Evolutionary conservation across 2,329 filamentous ascomycete genomes (phyloP).

Genomic region (Botrytis galanthina): DNA sequence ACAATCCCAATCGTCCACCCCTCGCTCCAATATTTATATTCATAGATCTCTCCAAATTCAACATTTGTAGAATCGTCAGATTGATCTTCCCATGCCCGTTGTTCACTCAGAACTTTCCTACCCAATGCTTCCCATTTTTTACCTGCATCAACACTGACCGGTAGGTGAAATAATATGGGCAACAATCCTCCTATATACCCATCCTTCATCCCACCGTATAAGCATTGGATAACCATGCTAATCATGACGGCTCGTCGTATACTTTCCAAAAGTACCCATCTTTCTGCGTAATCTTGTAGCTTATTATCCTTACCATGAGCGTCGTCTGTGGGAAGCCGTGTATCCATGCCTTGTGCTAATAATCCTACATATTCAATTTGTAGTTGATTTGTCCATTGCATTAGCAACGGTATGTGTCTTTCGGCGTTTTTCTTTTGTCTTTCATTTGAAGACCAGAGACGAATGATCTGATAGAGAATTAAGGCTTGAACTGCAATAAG

Average conservation of each 20-base stretch:
- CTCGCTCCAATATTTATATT: background rate
- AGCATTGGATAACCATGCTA: slow-evolving; percentile 26
- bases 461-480: slow-evolving; percentile 36
- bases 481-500: slow-evolving; percentile 31
- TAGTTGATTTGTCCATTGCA: slow-evolving; percentile 32
- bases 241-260: slow-evolving; percentile 35
- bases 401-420: slow-evolving; percentile 29
- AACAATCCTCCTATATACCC: slow-evolving; percentile 24
- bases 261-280: slow-evolving; percentile 40
- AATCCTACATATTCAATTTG: slow-evolving; percentile 18
- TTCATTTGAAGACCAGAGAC: slow-evolving; percentile 35
- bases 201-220: slow-evolving; percentile 23
- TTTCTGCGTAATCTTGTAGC: background rate
- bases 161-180: slow-evolving; percentile 8
- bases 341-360: background rate
- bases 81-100: background rate
- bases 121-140: background rate
- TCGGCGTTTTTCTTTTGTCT: slow-evolving; percentile 32
- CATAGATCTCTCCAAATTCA: background rate
- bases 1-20: slow-evolving; percentile 1
- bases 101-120: background rate
- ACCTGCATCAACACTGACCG: slow-evolving; percentile 23
- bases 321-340: background rate
- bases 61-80: background rate
- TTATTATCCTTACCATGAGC: background rate